A percentile compares a stretch with the other conserved stretches of the same genome.
Conservation (phyloP, 495 filamentous ascomycete genomes). For the Physcia stellaris region DNA sequence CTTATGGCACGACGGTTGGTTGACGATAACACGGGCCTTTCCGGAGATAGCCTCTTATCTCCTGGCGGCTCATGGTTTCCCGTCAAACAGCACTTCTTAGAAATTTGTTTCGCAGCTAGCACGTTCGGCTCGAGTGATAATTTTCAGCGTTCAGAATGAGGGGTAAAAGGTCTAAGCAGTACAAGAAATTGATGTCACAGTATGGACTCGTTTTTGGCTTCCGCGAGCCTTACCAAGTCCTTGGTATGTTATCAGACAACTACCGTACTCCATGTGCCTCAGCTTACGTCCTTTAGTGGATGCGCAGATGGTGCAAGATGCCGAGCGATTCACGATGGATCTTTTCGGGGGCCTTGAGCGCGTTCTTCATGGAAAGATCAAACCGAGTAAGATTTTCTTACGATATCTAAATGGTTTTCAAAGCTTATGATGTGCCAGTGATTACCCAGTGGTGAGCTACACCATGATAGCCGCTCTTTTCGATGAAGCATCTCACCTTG, state of each 20-base stretch:
- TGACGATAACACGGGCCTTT: too few species aligned
- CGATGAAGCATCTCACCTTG: neutral
- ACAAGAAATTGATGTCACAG: conserved; percentile 90
- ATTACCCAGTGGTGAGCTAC: conserved; percentile 47
- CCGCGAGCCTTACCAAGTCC: conserved; percentile 85
- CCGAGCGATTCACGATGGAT: conserved; percentile 68
- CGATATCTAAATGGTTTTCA: too few species aligned
- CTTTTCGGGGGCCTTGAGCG: conserved; percentile 54
- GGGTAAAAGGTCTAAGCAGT: conserved; percentile 87
- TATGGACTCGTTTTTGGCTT: conserved; percentile 76
- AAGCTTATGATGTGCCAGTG: too few species aligned
- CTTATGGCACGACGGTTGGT: too few species aligned
- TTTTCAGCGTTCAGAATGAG: conserved; percentile 42
- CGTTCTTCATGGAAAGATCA: conserved; percentile 67
- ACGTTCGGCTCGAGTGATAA: too few species aligned
- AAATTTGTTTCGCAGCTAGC: too few species aligned
- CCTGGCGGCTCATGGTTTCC: too few species aligned
- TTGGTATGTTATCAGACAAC: conserved; percentile 35
- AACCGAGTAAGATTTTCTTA: conserved; percentile 64
- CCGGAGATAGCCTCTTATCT: too few species aligned
- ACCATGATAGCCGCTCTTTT: neutral
- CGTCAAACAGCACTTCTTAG: too few species aligned
- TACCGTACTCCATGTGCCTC: neutral
- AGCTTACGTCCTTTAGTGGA: conserved; percentile 38
- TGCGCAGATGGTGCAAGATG: conserved; percentile 62